phyloP scores from a whole-genome alignment of 2,329 filamentous ascomycete species.

The Aspergillus pseudoglaucus region DNA sequence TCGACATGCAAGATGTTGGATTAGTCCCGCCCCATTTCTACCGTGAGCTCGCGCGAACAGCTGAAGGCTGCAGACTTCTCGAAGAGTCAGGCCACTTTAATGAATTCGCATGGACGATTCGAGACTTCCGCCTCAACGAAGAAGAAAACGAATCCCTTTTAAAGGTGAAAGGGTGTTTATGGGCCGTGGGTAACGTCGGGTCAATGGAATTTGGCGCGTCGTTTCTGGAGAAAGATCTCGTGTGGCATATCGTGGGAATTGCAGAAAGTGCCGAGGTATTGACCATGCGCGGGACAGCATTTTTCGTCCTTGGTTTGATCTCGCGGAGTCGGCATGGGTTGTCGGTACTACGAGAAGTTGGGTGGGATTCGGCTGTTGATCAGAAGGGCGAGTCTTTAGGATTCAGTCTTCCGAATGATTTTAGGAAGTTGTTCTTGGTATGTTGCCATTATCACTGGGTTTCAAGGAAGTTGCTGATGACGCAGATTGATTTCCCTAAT shows the following conservation, averaged over 20 bases:
- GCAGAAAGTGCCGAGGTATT: conserved; percentile 83
- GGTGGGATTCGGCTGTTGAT: conserved; percentile 89
- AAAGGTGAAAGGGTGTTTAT: conserved; percentile 94
- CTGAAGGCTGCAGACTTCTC: conserved; percentile 83
- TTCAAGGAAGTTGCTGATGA: not conserved
- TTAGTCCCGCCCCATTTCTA: conserved; percentile 95
- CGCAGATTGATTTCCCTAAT: conserved; percentile 29
- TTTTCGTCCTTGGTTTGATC: conserved; percentile 89
- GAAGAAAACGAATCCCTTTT: conserved; percentile 79
- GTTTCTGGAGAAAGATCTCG: conserved; percentile 84
- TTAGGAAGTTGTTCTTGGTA: conserved; percentile 72
- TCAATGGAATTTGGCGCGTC: conserved; percentile 96
- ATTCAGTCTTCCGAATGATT: conserved; percentile 74
- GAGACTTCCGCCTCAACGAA: conserved; percentile 75
- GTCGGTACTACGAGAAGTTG: conserved; percentile 79
- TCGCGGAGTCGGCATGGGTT: conserved; percentile 87
- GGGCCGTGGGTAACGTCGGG: conserved; percentile 96
- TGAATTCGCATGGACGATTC: conserved; percentile 83
- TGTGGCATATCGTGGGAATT: conserved; percentile 79
- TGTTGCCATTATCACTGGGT: conserved; percentile 24
- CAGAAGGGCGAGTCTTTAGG: conserved; percentile 76
- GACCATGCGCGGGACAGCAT: conserved; percentile 89
- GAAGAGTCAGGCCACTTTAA: conserved; percentile 93
- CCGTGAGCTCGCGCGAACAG: conserved; percentile 83
- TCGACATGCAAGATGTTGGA: conserved; percentile 53